These are phyloP conservation scores for Boletus rubescentipes DNA, from an alignment of 768 basidiomycete species.

Conservation along the genomic window DNA sequence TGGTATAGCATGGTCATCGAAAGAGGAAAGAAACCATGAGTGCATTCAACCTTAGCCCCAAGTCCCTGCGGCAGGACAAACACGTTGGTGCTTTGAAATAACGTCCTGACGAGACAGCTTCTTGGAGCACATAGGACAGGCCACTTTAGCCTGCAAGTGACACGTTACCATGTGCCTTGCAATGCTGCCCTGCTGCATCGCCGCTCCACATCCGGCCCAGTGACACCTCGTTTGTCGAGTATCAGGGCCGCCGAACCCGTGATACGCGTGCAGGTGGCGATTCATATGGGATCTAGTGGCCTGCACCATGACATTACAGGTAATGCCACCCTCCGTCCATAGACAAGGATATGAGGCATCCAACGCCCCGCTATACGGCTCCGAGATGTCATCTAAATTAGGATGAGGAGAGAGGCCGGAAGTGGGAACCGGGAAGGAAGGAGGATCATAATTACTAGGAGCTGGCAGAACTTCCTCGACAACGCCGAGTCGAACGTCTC, in stretches of 20 bases:
- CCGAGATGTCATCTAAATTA: neutral
- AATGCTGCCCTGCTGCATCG: slow-evolving; percentile 30
- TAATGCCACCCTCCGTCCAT: slow-evolving; percentile 15
- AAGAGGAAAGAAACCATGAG: neutral
- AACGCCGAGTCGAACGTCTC: neutral
- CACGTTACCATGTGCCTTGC: slow-evolving; percentile 29
- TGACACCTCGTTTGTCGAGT: slow-evolving; percentile 17
- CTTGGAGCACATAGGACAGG: slow-evolving; percentile 28
- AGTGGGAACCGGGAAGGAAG: neutral
- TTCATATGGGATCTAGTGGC: slow-evolving; percentile 27
- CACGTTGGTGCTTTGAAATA: slow-evolving; percentile 26
- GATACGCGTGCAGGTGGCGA: slow-evolving; percentile 25
- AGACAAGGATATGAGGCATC: slow-evolving; percentile 16
- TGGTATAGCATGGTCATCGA: neutral
- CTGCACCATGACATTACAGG: slow-evolving; percentile 18
- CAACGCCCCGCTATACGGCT: neutral
- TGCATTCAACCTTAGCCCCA: slow-evolving; percentile 10
- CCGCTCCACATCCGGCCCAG: slow-evolving; percentile 21
- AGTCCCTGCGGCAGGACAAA: slow-evolving; percentile 21
- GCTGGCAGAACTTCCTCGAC: neutral
- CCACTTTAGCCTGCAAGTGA: slow-evolving; percentile 28
- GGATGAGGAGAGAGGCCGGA: neutral
- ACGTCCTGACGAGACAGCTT: slow-evolving; percentile 29
- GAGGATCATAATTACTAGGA: neutral
- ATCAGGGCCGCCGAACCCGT: slow-evolving; percentile 25